Base-by-base conservation (phyloP, 257 asterid species). In the Nicotiana tomentosiformis region DNA sequence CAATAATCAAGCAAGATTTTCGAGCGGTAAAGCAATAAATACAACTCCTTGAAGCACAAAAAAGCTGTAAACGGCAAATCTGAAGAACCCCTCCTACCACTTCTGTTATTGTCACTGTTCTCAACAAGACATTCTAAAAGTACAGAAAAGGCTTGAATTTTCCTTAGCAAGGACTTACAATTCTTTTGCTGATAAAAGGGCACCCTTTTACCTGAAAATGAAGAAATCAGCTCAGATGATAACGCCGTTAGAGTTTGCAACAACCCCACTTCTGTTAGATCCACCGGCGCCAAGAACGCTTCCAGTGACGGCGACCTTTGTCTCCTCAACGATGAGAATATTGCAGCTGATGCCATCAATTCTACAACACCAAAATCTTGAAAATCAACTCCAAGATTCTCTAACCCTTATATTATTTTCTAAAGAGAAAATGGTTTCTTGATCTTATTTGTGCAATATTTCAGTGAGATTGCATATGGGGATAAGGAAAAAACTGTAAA, bases 31-130 rank as follows among this genome's bases (percentile, higher is more conserved):
- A 96, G 94, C 88, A 93, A 90, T 81, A 96, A 94, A 91, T 96
- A 96, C 91, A 96, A 87, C 90, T 96, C 98, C 89, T 94, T 93
- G 85, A 96, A 91, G 96, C 98, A 96, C 11, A 96, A 72, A 84
- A 89, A 88, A 78, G 85, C 88, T 0, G 96, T 89, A 16, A 88
- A 88, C 66, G 89, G 66, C 64, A 89, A 77, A 76, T 55, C 70
- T 55, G 90, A 81, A 39, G 86, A 83, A 57, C 80, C 90, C 55
- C 83, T 80, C 46, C 82, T 82, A 18, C 69, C 57, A 14, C 61
- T 49, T 18, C 66, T 60, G 14, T 18, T 60, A 9, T 20, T 23
- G 5, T 49, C 26, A 4, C 16, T 46, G 51, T 46, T 72, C 61
- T 96, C 97, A 69, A 80, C 35, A 66, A 96, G 84, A 72, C 89